A percentile compares a stretch with the other conserved stretches of the same genome.
Evolutionary conservation across 805 yeast genomes (phyloP).

Genomic region (Candida mattraensis): DNA sequence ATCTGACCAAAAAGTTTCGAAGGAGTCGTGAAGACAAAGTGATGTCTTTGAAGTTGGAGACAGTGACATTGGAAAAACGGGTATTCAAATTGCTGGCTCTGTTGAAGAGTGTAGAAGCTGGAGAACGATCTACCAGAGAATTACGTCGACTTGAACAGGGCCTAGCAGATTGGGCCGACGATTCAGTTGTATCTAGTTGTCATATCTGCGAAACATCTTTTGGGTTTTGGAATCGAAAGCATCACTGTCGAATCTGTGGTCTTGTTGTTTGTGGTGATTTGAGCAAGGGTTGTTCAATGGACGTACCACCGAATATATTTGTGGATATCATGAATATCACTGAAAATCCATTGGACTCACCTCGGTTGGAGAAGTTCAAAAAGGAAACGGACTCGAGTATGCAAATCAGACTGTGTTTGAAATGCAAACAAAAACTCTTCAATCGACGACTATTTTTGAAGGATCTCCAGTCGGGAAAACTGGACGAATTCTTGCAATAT

Average conservation of each 20-base stretch:
- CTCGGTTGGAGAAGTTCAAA: conserved; percentile 2
- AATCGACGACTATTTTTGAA: conserved; percentile 48
- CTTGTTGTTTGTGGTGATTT: conserved; percentile 71
- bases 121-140: conserved; percentile 7
- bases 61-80: conserved; percentile 61
- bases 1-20: conserved; percentile 45
- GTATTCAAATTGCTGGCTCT: conserved; percentile 42
- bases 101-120: conserved; percentile 13
- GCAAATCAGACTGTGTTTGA: conserved; percentile 60
- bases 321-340: conserved; percentile 37
- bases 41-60: conserved; percentile 51
- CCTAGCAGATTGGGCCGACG: conserved; percentile 68
- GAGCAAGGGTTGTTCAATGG: conserved; percentile 66
- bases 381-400: conserved; percentile 23
- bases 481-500: conserved; percentile 39
- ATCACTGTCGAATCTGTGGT: conserved; percentile 93
- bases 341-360: conserved; percentile 1
- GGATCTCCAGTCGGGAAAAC: conserved; percentile 35
- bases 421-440: conserved; percentile 66
- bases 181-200: conserved; percentile 49
- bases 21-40: conserved; percentile 40
- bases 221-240: conserved; percentile 61
- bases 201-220: conserved; percentile 61
- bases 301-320: conserved; percentile 53
- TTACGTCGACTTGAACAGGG: conserved; percentile 42